These are phyloP conservation scores for Penicillium expansum DNA, from an alignment of 2,329 filamentous ascomycete species.

Conservation along the genomic window DNA sequence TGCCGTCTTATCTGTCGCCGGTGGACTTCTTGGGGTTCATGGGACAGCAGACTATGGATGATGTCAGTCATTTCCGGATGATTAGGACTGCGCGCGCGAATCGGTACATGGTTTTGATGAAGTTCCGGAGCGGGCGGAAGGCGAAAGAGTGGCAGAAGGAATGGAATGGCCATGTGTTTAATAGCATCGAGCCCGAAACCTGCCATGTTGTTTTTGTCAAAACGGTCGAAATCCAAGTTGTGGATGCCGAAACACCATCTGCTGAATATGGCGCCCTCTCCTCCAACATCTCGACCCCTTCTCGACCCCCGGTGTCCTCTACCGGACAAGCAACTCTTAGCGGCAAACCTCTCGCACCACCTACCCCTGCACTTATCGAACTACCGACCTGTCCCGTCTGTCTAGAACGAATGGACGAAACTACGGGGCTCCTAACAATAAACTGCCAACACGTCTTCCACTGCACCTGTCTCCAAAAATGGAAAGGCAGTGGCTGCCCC, in stretches of 20 bases:
- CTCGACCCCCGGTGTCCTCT: constrained; percentile 28
- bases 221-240: constrained; percentile 78
- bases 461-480: constrained; percentile 92
- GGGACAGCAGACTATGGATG: constrained; percentile 78
- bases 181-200: constrained; percentile 88
- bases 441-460: constrained; percentile 98
- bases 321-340: constrained; percentile 48
- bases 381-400: constrained; percentile 95
- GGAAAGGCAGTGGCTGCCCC: constrained; percentile 90
- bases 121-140: constrained; percentile 73
- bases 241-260: constrained; percentile 42
- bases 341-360: constrained; percentile 64
- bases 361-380: constrained; percentile 81
- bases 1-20: constrained; percentile 89
- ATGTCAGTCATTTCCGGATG: constrained; percentile 92
- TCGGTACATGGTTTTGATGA: constrained; percentile 92
- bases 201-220: constrained; percentile 95
- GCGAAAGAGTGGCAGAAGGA: constrained; percentile 78
- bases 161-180: constrained; percentile 93
- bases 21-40: constrained; percentile 89
- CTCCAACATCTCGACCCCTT: constrained; percentile 27
- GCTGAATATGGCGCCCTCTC: constrained; percentile 60
- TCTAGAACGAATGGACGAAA: constrained; percentile 97
- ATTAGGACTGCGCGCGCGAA: constrained; percentile 86
- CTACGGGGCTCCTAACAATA: constrained; percentile 89